phyloP scores from a whole-genome alignment of 2,329 filamentous ascomycete genomes.

The Hypoxylon sp. region DNA sequence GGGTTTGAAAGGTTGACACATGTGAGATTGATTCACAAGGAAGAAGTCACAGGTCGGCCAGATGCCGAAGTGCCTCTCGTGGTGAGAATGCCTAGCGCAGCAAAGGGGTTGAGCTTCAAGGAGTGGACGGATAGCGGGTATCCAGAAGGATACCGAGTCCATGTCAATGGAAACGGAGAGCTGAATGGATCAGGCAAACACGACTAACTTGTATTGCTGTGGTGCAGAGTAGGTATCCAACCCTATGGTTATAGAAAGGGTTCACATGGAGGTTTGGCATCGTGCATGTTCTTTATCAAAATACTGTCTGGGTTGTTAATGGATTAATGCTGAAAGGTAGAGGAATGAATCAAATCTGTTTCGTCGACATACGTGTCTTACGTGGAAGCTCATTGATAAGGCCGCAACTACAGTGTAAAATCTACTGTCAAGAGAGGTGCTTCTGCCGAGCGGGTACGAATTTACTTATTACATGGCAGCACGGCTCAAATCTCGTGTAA shows the following conservation, averaged over 20 bases:
- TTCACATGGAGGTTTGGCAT: neutral
- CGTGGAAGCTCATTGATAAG: too few relatives aligned
- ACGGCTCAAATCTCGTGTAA: too few relatives aligned
- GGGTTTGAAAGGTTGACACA: conserved; percentile 46
- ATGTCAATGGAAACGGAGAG: conserved; percentile 19
- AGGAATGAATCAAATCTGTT: neutral
- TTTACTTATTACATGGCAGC: neutral
- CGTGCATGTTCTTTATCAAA: neutral
- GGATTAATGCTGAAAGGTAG: neutral
- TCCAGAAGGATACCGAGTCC: conserved; percentile 33
- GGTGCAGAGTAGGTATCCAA: neutral
- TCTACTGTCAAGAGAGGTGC: neutral
- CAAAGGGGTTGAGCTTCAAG: conserved; percentile 46
- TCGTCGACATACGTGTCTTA: too few relatives aligned
- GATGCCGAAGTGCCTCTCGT: conserved; percentile 48
- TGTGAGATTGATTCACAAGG: conserved; percentile 45
- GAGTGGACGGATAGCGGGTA: conserved; percentile 44
- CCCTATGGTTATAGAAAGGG: neutral
- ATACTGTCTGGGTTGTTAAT: neutral
- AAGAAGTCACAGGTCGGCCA: conserved; percentile 42
- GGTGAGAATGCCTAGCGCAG: conserved; percentile 48
- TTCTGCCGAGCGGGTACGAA: neutral
- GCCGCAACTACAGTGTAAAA: neutral
- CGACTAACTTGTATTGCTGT: neutral
- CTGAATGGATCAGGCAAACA: conserved; percentile 3